phyloP scores from a whole-genome alignment of 495 filamentous ascomycete species.

The Bombardia bombarda region DNA sequence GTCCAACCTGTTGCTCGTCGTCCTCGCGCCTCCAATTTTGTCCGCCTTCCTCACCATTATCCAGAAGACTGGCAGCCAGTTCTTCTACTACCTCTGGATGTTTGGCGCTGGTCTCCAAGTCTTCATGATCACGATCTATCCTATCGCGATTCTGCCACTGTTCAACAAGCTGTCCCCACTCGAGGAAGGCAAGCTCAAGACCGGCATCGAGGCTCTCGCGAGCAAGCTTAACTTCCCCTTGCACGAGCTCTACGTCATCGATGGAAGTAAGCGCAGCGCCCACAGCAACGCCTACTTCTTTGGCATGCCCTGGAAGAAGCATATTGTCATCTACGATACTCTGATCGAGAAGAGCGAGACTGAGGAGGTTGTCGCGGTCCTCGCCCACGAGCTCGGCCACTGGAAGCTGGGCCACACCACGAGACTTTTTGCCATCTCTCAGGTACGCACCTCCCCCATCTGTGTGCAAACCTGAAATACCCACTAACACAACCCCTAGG shows the following conservation, averaged over 20 bases:
- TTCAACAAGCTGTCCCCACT: slow-evolving; percentile 98
- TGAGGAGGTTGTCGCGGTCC: slow-evolving; percentile 87
- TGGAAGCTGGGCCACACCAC: slow-evolving; percentile 95
- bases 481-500: slow-evolving; percentile 12
- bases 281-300: slow-evolving; percentile 99
- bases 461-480: not conserved
- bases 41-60: slow-evolving; percentile 85
- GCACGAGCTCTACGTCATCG: slow-evolving; percentile 85
- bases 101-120: slow-evolving; percentile 83
- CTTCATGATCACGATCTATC: slow-evolving; percentile 93
- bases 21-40: slow-evolving; percentile 76
- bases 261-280: slow-evolving; percentile 92
- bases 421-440: slow-evolving; percentile 79
- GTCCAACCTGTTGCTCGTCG: slow-evolving; percentile 70
- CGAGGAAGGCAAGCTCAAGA: slow-evolving; percentile 77
- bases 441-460: slow-evolving; percentile 43
- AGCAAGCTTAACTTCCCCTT: slow-evolving; percentile 83
- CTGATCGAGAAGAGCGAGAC: slow-evolving; percentile 88
- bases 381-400: slow-evolving; percentile 93
- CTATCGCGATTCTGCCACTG: slow-evolving; percentile 83
- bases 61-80: slow-evolving; percentile 80
- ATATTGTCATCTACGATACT: slow-evolving; percentile 98
- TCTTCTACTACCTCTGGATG: slow-evolving; percentile 97
- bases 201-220: slow-evolving; percentile 77
- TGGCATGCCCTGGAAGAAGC: slow-evolving; percentile 98